Base-by-base conservation (phyloP, 768 basidiomycete genomes). In the Amanita polypyramis region DNA sequence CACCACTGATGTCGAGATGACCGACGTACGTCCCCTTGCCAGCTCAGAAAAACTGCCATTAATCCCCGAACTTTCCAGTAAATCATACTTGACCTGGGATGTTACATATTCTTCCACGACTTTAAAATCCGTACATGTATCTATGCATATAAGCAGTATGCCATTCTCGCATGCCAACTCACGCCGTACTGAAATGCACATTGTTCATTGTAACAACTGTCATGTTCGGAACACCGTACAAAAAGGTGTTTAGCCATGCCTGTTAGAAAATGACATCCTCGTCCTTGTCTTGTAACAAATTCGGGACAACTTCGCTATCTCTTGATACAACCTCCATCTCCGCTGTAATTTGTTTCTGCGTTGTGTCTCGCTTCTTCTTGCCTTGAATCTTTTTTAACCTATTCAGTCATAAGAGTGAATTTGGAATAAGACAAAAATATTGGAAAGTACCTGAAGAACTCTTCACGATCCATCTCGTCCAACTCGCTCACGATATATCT, bases 391-490 rank as follows among this genome's bases (percentile, higher is more conserved):
- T 95, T 70, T 97, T 97, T 55, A 97, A 67, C 58, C 95, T 91
- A 63, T 58, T 43, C 43, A 44, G 19, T 43, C 8, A 34, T 43
- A 43, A 40, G 35, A 19, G 34, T 7, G 21, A 33, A 14, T 50
- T 48, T 17, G 27, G 38, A 34, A 33, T 45, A 37, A 38, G 37
- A 25, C 4, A 35, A 33, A 23, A 4, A 33, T 47, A 34, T 10
- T 15, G 41, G 27, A 23, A 57, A 73, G 37, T 34, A 83, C 90
- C 92, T 75, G 70, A 94, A 92, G 68, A 92, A 92, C 58, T 92
- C 89, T 60, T 92, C 89, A 53, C 92, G 78, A 66, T 99, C 96
- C 93, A 96, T 97, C 66, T 99, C 96, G 58, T 98, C 96, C 52
- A 99, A 69, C 62, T 99, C 96, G 50, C 92, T 95, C 59, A 92